These are phyloP conservation scores for Hirschfeldia incana DNA, from an alignment of 345 rosid genomes.

Conservation along the genomic window DNA sequence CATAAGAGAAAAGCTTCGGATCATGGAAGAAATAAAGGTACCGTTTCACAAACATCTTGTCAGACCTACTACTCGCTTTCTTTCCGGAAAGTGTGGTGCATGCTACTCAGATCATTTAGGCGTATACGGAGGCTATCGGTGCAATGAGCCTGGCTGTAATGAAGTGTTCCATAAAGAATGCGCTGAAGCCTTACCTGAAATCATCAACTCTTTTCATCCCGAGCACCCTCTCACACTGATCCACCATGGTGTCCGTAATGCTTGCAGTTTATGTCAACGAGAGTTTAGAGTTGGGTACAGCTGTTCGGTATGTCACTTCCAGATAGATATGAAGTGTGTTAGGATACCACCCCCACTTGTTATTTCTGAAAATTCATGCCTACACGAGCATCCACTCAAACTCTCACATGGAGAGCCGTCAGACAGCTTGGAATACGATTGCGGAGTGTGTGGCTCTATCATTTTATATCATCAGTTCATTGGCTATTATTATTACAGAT, in stretches of 20 bases:
- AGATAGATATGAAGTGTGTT: not conserved
- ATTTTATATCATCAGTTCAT: not conserved
- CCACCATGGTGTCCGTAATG: too few relatives aligned
- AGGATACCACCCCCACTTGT: not conserved
- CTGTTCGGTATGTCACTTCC: not conserved
- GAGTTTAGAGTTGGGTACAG: not conserved
- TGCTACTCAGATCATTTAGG: not conserved
- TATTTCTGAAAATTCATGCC: not conserved
- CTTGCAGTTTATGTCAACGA: not conserved
- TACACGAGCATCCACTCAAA: not conserved
- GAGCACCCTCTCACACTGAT: not conserved
- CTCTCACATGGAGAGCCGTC: not conserved
- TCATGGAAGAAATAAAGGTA: not conserved
- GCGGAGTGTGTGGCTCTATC: not conserved
- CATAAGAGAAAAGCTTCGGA: not conserved
- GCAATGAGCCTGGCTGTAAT: not conserved
- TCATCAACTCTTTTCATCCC: not conserved
- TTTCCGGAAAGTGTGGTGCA: not conserved
- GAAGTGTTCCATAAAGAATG: not conserved
- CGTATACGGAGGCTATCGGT: not conserved
- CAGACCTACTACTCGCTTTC: not conserved
- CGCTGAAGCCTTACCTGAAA: not conserved
- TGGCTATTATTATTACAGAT: not conserved
- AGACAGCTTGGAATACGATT: not conserved
- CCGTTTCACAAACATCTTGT: not conserved